phyloP scores from a whole-genome alignment of 805 yeast species.

The Saccharomycopsis vini region DNA sequence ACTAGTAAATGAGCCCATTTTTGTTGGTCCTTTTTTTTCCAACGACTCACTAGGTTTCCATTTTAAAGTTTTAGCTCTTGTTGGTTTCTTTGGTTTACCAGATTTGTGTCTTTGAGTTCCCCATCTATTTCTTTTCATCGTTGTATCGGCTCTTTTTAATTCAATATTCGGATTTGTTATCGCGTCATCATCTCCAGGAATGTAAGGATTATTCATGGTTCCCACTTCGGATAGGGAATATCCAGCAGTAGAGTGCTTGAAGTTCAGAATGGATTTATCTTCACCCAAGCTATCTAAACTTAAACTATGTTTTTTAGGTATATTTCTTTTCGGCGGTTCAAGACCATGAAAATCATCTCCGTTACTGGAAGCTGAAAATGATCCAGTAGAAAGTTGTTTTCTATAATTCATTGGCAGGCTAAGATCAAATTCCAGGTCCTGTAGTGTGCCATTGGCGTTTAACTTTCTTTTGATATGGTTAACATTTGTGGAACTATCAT shows the following conservation, averaged over 20 bases:
- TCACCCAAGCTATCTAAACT: constrained; percentile 9
- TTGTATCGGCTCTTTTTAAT: constrained; percentile 34
- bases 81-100: constrained; percentile 50
- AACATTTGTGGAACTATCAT: no score
- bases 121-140: constrained; percentile 77
- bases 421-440: neutral
- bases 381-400: no score
- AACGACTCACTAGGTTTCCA: constrained; percentile 25
- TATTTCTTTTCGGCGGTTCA: constrained; percentile 1
- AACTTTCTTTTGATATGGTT: no score
- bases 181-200: constrained; percentile 22
- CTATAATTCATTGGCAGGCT: no score
- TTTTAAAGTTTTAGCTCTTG: constrained; percentile 52
- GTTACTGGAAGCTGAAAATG: neutral
- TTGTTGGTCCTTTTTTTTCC: constrained; percentile 2
- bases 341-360: neutral
- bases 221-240: constrained; percentile 14
- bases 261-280: constrained; percentile 9
- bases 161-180: no score
- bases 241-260: neutral
- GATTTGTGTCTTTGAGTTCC: constrained; percentile 76
- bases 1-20: constrained; percentile 29
- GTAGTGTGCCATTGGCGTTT: neutral
- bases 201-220: constrained; percentile 10
- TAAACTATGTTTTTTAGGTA: neutral